Evolutionary conservation across 2,329 filamentous ascomycete species (phyloP), one percentile per base, ranked within the genome.

Genomic region (Leptographium flavum): DNA sequence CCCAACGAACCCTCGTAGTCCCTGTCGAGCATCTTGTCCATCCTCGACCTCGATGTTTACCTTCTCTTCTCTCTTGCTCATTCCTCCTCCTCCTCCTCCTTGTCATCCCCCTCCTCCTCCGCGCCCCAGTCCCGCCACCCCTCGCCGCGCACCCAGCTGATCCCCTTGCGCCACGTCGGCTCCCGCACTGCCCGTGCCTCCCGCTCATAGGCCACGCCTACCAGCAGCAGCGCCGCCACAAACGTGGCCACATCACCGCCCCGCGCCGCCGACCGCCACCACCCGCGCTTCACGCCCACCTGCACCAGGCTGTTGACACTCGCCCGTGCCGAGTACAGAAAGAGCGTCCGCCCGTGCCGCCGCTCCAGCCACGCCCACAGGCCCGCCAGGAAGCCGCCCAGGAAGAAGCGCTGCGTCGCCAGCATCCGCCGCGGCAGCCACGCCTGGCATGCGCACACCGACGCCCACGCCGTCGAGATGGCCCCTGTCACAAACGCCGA

Each of bases 281-380:
- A 87, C 1, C 86, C 75, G 30, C 81, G 70, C 76, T 96, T 96
- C 45, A 83, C 76, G n/a, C 88, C 87, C 0, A 94, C 86, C 67
- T 94, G 94, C 86, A 87, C 96, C 39, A 87, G 62, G 32, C 78
- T 85, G 59, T 94, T 84, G 27, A 94, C 69, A 48, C 82, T 87
- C n/a, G 81, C 66, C 2, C 88, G 73, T 27, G 83, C 77, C 51
- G 77, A 80, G 61, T 92, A 92, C 49, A 95, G 55, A 61, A 93
- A 94, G 45, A 85, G 74, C 1, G 72, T 70, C 15, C 83, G 67
- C 36, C 81, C 75, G 49, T 72, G 66, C 42, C 69, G 67, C 38
- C 80, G 69, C 57, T 87, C 82, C 2, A 94, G 64, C 60, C 84
- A 84, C 0, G 84, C 85, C 79, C 88, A 95, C 23, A 92, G 62